A percentile compares a stretch with the other conserved stretches of the same genome.
Evolutionary conservation across 225 moss, liverwort and hornwort genomes (phyloP).

Genomic region (Bryum argenteum): DNA sequence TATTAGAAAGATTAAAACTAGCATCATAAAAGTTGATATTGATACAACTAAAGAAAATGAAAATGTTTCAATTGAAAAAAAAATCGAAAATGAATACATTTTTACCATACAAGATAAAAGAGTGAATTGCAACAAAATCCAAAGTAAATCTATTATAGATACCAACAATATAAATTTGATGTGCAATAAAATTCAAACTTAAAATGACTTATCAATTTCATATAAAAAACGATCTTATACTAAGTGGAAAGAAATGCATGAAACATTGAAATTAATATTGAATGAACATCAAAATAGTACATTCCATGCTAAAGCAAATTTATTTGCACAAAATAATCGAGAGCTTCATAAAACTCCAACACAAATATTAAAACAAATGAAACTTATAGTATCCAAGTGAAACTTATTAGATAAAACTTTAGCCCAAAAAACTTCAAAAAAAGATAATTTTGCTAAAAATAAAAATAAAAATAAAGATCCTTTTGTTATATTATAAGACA

Average conservation of each 20-base stretch:
- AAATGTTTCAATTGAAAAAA: not conserved
- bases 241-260: constrained; percentile 8
- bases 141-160: no score
- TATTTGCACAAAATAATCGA: no score
- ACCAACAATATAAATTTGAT: no score
- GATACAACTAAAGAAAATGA: no score
- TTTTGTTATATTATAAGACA: not conserved
- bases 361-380: not conserved
- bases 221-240: not conserved
- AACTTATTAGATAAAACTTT: not conserved
- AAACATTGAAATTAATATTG: not conserved
- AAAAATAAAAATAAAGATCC: not conserved
- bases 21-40: no score
- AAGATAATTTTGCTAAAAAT: not conserved
- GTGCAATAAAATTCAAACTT: not conserved
- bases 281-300: not conserved
- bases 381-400: not conserved
- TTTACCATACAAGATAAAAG: not conserved
- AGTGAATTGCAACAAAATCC: no score
- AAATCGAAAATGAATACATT: not conserved
- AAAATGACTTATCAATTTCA: not conserved
- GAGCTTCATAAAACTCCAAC: no score
- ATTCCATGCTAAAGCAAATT: no score
- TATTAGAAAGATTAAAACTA: not conserved
- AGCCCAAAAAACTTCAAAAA: not conserved